Evolutionary conservation across 495 filamentous ascomycete species (phyloP).

Genomic region (Astrothelium subdiscretum): DNA sequence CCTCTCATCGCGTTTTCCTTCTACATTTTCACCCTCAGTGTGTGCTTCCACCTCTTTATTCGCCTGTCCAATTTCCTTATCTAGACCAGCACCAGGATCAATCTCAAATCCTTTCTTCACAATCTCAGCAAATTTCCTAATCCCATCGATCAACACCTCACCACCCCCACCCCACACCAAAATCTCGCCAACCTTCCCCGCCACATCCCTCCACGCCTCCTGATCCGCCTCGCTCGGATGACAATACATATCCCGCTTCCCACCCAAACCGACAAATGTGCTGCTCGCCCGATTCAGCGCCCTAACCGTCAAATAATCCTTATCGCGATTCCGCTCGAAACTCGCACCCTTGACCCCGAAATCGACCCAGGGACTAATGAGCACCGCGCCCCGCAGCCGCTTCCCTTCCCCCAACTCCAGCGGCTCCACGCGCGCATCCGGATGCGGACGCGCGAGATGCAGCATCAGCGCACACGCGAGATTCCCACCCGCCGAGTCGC

Average conservation of each 20-base stretch:
- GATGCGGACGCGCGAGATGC: conserved; percentile 51
- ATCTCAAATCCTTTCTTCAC: conserved; percentile 20
- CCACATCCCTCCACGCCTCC: conserved; percentile 43
- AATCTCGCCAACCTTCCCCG: conserved; percentile 34
- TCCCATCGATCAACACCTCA: conserved; percentile 49
- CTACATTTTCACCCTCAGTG: background rate
- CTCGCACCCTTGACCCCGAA: conserved; percentile 35
- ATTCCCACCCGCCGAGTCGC: conserved; percentile 57
- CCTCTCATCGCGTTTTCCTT: conserved; percentile 4
- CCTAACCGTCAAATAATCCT: conserved; percentile 34
- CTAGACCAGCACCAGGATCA: background rate
- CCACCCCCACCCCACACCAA: conserved; percentile 43
- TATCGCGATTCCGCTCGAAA: conserved; percentile 34
- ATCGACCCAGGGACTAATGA: conserved; percentile 45
- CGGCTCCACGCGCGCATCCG: conserved; percentile 26
- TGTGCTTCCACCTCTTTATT: background rate
- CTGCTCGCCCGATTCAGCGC: conserved; percentile 32
- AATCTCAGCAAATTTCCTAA: conserved; percentile 39
- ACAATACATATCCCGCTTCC: conserved; percentile 42
- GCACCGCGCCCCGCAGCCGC: conserved; percentile 30
- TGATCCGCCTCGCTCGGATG: conserved; percentile 38
- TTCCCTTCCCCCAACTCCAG: conserved; percentile 21
- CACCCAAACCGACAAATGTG: conserved; percentile 32
- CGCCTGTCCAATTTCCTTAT: background rate
- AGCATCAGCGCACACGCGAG: conserved; percentile 41